phyloP scores from a whole-genome alignment of 2,329 filamentous ascomycete species.

The Teratosphaeria destructans region DNA sequence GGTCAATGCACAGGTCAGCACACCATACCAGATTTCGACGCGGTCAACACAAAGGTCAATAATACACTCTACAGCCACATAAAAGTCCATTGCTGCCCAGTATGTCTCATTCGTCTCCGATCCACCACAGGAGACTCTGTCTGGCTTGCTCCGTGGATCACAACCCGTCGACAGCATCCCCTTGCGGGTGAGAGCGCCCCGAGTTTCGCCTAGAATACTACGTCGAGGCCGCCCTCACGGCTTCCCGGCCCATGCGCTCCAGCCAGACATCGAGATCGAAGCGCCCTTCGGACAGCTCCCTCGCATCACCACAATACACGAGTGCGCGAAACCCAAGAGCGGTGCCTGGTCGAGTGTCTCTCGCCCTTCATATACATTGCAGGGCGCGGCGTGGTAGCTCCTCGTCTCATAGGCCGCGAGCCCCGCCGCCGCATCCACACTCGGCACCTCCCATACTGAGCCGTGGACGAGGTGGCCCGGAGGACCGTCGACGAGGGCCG shows the following conservation, averaged over 20 bases:
- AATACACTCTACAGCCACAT: too few species aligned
- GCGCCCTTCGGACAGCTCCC: conserved; percentile 3
- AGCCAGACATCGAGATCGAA: conserved; percentile 5
- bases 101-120: too few species aligned
- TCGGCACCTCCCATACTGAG: conserved; percentile 22
- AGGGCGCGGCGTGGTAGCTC: conserved; percentile 30
- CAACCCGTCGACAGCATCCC: not conserved
- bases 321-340: conserved; percentile 6
- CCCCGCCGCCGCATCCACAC: conserved; percentile 24
- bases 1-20: too few species aligned
- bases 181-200: too few species aligned
- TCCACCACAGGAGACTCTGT: too few species aligned
- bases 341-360: not conserved
- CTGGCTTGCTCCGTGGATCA: not conserved
- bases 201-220: too few species aligned
- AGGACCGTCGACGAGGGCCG: conserved; percentile 27
- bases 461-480: conserved; percentile 15
- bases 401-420: conserved; percentile 29
- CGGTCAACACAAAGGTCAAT: too few species aligned
- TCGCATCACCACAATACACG: conserved; percentile 1
- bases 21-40: too few species aligned
- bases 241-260: not conserved
- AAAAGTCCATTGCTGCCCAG: too few species aligned
- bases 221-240: not conserved
- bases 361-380: conserved; percentile 14